These are phyloP conservation scores for Aspergillus olivimuriae DNA, from an alignment of 495 filamentous ascomycete species.

Conservation along the genomic window DNA sequence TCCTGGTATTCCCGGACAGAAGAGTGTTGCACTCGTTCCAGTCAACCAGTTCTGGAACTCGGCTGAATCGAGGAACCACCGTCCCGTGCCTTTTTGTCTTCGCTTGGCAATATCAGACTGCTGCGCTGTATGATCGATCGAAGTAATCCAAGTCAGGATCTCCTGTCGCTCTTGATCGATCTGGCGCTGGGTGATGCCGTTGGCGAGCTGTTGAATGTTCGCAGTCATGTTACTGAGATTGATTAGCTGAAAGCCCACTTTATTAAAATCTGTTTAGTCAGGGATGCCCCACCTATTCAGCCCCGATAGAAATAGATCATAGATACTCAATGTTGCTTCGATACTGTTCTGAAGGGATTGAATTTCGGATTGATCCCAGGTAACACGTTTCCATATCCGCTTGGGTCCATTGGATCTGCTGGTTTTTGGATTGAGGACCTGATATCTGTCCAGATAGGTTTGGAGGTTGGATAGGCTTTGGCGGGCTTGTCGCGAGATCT, in stretches of 20 bases:
- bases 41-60: constrained; percentile 31
- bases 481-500: neutral
- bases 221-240: neutral
- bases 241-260: neutral
- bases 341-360: neutral
- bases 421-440: neutral
- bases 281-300: neutral
- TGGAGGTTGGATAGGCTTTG: neutral
- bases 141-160: constrained; percentile 10
- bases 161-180: constrained; percentile 5
- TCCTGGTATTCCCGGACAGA: constrained; percentile 34
- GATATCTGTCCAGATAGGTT: neutral
- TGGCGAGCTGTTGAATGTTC: constrained; percentile 6
- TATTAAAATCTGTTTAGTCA: neutral
- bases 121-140: constrained; percentile 6
- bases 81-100: constrained; percentile 29
- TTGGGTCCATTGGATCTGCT: neutral
- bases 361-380: constrained; percentile 1
- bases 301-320: neutral
- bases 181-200: constrained; percentile 5
- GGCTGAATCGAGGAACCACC: constrained; percentile 36
- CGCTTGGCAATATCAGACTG: constrained; percentile 6
- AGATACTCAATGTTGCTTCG: neutral
- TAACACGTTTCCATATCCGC: constrained; percentile 1
- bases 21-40: constrained; percentile 19